Evolutionary conservation across 2,329 filamentous ascomycete genomes (phyloP), one percentile per base, ranked within the genome.

Genomic region (Colletotrichum incanum): DNA sequence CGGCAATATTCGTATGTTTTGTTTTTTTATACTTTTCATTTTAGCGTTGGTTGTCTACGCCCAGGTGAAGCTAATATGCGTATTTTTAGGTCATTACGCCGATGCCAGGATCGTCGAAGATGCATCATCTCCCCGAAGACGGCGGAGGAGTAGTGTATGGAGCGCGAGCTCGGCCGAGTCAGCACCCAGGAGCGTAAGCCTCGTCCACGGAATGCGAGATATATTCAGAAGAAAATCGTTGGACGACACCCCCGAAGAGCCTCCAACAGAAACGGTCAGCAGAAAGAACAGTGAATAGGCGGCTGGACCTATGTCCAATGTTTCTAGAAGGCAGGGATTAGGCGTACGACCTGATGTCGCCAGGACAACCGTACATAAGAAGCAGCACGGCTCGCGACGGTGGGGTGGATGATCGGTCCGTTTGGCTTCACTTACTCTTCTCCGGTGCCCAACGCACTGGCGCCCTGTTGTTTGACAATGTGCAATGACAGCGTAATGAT

Each of bases 1-100:
- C 9, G 68, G 58, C 7, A 71, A 71, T 23, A 71, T 67, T 50
- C 64, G 68, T 67, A 54, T n/a, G 64, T 39, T 39, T 49, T n/a
- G 3, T 18, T 34, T 16, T 16, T 61, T 4, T 2, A 23, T 12
- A 9, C 12, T 3, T 18, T 23, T 16, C n/a, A 37, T 6, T 2
- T 18, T 12, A 9, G 14, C 37, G 31, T 26, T 18, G 47, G 26
- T 16, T 9, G 1, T 14, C 11, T n/a, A 11, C 14, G 14, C 20
- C 20, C 8, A 45, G 18, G 9, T 11, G 14, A 26, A 0, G 28
- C 63, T 69, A 41, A 69, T 31, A 23, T 5, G 11, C 16, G 18
- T 54, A 37, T 64, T 23, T 23, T 14, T n/a, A 67, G 68, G 64
- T 16, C 58, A 56, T n/a, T 58, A 67, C 34, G 20, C 49, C 7